Evolutionary conservation across 371 early-diverging fungal genomes (phyloP).

Genomic region (Lichtheimia ornata): DNA sequence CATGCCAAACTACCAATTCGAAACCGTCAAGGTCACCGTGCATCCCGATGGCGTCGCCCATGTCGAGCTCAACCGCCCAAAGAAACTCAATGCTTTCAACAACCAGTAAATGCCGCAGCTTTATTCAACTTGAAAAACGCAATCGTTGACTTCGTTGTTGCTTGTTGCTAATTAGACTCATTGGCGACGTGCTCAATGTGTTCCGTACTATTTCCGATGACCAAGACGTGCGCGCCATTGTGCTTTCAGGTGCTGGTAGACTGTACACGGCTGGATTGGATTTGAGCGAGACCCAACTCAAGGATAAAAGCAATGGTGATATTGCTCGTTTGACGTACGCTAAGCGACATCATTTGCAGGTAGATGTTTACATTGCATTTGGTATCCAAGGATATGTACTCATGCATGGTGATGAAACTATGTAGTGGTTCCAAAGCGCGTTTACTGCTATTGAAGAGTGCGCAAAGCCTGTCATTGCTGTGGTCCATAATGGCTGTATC

Average conservation of each 20-base stretch:
- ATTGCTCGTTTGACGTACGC: slow-evolving; percentile 51
- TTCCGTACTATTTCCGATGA: slow-evolving; percentile 64
- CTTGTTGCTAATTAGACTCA: slow-evolving; percentile 15
- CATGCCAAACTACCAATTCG: slow-evolving; percentile 46
- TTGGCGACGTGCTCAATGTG: slow-evolving; percentile 30
- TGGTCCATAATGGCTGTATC: slow-evolving; percentile 86
- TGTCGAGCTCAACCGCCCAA: slow-evolving; percentile 83
- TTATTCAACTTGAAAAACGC: neutral
- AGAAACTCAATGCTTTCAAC: slow-evolving; percentile 81
- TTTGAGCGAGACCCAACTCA: slow-evolving; percentile 10
- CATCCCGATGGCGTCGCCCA: slow-evolving; percentile 69
- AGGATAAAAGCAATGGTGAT: slow-evolving; percentile 27
- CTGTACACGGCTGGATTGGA: slow-evolving; percentile 86
- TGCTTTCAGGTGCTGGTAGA: slow-evolving; percentile 74
- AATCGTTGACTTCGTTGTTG: neutral
- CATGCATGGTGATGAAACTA: neutral
- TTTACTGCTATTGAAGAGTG: slow-evolving; percentile 82
- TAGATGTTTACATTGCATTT: neutral
- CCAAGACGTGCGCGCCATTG: slow-evolving; percentile 65
- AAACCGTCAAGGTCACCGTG: slow-evolving; percentile 62
- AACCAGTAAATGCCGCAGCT: slow-evolving; percentile 30
- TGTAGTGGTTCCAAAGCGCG: slow-evolving; percentile 57
- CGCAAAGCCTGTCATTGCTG: slow-evolving; percentile 86
- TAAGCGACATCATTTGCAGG: slow-evolving; percentile 48
- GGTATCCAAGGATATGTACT: too few relatives aligned